Evolutionary conservation across 2,329 filamentous ascomycete species (phyloP).

Genomic region (Colletotrichum sansevieriae): DNA sequence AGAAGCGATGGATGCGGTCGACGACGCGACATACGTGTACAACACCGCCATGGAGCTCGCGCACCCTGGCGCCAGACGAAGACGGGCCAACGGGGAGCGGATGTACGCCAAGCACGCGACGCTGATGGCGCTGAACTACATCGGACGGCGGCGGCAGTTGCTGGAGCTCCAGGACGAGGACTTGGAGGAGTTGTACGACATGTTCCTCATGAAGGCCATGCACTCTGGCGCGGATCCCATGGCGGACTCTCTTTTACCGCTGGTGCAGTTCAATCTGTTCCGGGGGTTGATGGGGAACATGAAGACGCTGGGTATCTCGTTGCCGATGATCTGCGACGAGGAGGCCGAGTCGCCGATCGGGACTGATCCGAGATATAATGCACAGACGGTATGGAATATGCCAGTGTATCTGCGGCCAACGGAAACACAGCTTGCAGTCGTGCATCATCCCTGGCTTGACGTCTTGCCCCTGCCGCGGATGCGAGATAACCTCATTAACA

Average conservation of each 20-base stretch:
- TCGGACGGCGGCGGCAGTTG: constrained; percentile 12
- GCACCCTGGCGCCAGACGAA: not conserved
- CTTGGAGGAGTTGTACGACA: constrained; percentile 22
- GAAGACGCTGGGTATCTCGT: constrained; percentile 29
- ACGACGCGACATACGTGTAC: constrained; percentile 2
- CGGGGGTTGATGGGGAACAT: constrained; percentile 64
- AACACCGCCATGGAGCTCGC: constrained; percentile 8
- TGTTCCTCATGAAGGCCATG: constrained; percentile 30
- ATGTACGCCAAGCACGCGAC: constrained; percentile 4
- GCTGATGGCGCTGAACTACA: constrained; percentile 19
- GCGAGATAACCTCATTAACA: constrained; percentile 50
- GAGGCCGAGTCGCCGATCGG: constrained; percentile 41
- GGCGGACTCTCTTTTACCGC: constrained; percentile 26
- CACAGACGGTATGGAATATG: not conserved
- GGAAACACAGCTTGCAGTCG: constrained; percentile 45
- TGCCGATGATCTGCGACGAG: constrained; percentile 38
- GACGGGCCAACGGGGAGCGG: not conserved
- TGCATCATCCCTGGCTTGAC: constrained; percentile 54
- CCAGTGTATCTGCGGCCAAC: constrained; percentile 45
- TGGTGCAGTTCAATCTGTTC: constrained; percentile 62
- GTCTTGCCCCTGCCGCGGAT: constrained; percentile 51
- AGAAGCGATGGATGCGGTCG: not conserved
- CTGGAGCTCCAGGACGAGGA: constrained; percentile 18
- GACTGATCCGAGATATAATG: constrained; percentile 11
- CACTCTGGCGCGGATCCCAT: not conserved